Base-by-base conservation (phyloP, 345 rosid species). In the Psidium guajava region DNA sequence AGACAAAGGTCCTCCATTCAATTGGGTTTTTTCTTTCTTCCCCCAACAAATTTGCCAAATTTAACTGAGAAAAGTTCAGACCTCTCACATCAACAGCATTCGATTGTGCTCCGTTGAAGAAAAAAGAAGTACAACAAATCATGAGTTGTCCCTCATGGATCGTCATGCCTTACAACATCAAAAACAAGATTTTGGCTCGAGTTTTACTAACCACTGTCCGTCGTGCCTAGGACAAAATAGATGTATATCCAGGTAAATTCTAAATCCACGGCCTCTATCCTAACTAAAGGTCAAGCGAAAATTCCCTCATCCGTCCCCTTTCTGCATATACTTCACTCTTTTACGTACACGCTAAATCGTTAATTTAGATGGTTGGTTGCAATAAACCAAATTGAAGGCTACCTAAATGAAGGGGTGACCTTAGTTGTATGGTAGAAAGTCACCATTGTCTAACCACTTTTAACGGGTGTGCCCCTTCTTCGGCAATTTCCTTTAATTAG, bases 391-490 rank as follows among this genome's bases (percentile, higher is more conserved):
- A 44, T 44, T 44, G 47, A 44, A 44, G 47, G 47, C 47, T 44
- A 44, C 47, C 47, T 44, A 6, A 44, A 44, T 56, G n/a, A 27
- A 56, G 27, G 14, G 18, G 21, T 53, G 55, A 53, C 55, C 21
- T 16, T 15, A 53, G 21, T 18, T 53, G 55, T 53, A 5, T 53
- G 55, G 55, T 53, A 6, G 47, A 44, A 44, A 44, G 47, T 44
- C 7, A 6, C 47, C 47, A 6, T 44, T 6, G 47, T 44, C 47
- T 44, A 44, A 44, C 8, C 47, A 1, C 0, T 14, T 61, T 15
- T 0, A 61, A 28, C 74, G 0, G 0, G 20, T 15, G 42, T 6
- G 21, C 74, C 7, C 74, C 74, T 61, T 32, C 0, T 61, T 53
- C 55, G 16, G 42, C 75, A 61, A 61, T 61, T 3, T 44, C 16